Evolutionary conservation across 2,329 filamentous ascomycete species (phyloP).

Genomic region (Phialophora chinensis): DNA sequence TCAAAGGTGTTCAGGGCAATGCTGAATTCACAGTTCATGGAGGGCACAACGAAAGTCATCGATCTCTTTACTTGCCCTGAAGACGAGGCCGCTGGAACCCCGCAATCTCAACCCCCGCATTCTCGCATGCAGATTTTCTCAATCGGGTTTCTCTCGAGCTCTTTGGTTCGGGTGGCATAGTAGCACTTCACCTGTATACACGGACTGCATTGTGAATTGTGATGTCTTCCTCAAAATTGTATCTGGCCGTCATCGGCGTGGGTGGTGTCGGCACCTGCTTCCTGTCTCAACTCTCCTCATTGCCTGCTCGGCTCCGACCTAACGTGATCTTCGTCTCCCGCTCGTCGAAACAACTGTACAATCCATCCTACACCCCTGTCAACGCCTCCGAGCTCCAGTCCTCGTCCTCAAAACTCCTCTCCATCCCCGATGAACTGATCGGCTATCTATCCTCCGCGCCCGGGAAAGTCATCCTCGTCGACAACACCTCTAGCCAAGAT

Average conservation of each 20-base stretch:
- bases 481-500: slow-evolving; percentile 92
- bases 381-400: slow-evolving; percentile 67
- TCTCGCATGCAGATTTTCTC: not conserved
- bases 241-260: slow-evolving; percentile 65
- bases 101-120: not conserved
- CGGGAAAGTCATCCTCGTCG: slow-evolving; percentile 80
- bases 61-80: not conserved
- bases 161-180: no score
- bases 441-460: slow-evolving; percentile 80
- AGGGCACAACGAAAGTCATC: slow-evolving; percentile 7
- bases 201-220: not conserved
- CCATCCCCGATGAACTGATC: slow-evolving; percentile 69
- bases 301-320: slow-evolving; percentile 73
- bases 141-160: not conserved
- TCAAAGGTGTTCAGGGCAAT: slow-evolving; percentile 15
- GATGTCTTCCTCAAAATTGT: slow-evolving; percentile 33
- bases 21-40: slow-evolving; percentile 11
- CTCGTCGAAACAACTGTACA: slow-evolving; percentile 77
- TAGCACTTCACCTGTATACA: not conserved
- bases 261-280: slow-evolving; percentile 94
- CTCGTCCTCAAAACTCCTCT: slow-evolving; percentile 68
- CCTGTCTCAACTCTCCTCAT: slow-evolving; percentile 75
- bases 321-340: slow-evolving; percentile 84
- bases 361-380: slow-evolving; percentile 64
- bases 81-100: not conserved